Conservation (phyloP, 2,329 filamentous ascomycete genomes). For the Cercospora zeae-maydis region DNA sequence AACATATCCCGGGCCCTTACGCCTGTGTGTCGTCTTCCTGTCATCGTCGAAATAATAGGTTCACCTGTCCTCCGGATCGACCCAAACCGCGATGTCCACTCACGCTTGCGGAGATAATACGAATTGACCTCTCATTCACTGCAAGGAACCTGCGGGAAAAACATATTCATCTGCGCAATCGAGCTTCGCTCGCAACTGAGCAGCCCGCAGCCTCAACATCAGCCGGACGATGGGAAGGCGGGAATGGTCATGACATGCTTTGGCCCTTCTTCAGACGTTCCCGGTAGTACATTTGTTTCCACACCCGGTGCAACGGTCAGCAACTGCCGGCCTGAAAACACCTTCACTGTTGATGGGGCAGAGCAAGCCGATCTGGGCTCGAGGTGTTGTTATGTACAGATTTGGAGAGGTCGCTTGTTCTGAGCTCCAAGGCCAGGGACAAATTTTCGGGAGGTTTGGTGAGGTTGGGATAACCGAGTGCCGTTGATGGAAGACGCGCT, state of each 20-base stretch:
- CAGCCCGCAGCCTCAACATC: conserved; percentile 14
- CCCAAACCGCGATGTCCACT: conserved; percentile 3
- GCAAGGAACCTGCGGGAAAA: conserved; percentile 17
- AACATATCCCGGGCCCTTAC: conserved; percentile 17
- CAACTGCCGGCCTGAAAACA: neutral
- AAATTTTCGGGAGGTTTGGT: conserved; percentile 7
- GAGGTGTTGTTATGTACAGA: conserved; percentile 8
- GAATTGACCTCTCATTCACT: conserved; percentile 12
- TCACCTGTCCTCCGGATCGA: conserved; percentile 4
- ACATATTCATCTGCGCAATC: conserved; percentile 15
- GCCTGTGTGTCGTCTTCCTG: conserved; percentile 1
- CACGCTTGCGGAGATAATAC: conserved; percentile 11
- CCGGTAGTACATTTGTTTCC: neutral
- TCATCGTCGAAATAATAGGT: neutral
- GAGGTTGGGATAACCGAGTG: conserved; percentile 12
- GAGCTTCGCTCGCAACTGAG: conserved; percentile 11
- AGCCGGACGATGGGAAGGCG: conserved; percentile 14
- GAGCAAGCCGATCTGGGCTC: neutral
- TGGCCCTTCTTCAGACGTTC: neutral
- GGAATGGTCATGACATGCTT: conserved; percentile 14
- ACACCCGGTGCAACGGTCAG: neutral
- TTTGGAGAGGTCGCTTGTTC: conserved; percentile 5
- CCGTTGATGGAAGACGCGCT: conserved; percentile 17
- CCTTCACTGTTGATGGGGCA: neutral
- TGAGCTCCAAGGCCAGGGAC: conserved; percentile 16